Conservation (phyloP, 1,284 basidiomycete species). For the Leccinum huronense region DNA sequence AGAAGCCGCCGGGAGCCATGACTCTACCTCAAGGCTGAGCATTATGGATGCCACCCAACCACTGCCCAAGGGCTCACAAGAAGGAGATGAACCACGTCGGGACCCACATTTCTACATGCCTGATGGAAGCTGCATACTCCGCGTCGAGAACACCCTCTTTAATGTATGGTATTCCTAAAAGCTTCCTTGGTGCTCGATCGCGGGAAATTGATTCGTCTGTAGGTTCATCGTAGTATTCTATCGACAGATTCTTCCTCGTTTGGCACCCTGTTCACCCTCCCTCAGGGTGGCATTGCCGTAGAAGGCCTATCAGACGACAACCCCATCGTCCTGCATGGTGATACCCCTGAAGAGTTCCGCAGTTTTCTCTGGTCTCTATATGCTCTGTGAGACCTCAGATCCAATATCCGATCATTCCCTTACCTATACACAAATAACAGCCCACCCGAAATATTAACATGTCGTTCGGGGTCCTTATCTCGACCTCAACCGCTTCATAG, state of each 20-base stretch:
- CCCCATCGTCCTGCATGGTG: constrained; percentile 59
- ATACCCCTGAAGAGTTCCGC: constrained; percentile 59
- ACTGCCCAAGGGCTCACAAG: constrained; percentile 11
- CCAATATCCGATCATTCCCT: constrained; percentile 21
- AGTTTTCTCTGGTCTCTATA: constrained; percentile 61
- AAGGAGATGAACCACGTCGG: constrained; percentile 22
- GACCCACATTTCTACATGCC: constrained; percentile 47
- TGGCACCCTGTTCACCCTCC: constrained; percentile 59
- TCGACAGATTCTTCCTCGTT: constrained; percentile 64
- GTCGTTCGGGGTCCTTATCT: constrained; percentile 44
- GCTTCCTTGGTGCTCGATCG: background rate
- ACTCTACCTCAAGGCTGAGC: constrained; percentile 7
- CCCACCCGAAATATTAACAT: constrained; percentile 51
- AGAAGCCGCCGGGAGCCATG: constrained; percentile 10
- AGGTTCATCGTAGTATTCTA: constrained; percentile 66
- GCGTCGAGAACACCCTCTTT: constrained; percentile 60
- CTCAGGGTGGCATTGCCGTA: constrained; percentile 45
- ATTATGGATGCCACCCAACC: constrained; percentile 5
- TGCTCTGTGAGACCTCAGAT: constrained; percentile 49
- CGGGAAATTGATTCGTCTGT: constrained; percentile 7
- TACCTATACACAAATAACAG: constrained; percentile 34
- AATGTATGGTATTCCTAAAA: constrained; percentile 44
- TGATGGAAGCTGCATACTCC: constrained; percentile 61
- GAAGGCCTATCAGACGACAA: constrained; percentile 64
- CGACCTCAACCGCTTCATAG: constrained; percentile 55